Evolutionary conservation across 192 early-diverging fungal genomes (phyloP).

Genomic region (Coemansia sp.): DNA sequence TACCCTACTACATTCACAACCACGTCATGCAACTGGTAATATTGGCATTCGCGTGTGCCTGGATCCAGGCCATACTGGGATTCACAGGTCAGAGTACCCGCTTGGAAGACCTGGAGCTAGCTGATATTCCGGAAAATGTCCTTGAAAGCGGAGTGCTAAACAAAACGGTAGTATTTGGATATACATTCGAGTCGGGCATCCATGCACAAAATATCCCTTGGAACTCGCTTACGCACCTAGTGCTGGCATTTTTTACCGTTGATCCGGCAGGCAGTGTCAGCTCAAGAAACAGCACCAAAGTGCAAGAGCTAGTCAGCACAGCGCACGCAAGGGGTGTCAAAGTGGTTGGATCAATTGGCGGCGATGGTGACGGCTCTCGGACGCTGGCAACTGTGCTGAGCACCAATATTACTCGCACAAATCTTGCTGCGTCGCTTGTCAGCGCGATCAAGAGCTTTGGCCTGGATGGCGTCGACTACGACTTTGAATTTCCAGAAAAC

Average conservation of each 20-base stretch:
- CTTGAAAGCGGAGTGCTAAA: constrained; percentile 34
- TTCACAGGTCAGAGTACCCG: not conserved
- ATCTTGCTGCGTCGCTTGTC: constrained; percentile 40
- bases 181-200: constrained; percentile 30
- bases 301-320: constrained; percentile 17
- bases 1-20: not conserved
- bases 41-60: not conserved
- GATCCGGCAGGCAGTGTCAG: constrained; percentile 21
- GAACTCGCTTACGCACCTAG: constrained; percentile 60
- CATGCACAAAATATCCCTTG: constrained; percentile 45
- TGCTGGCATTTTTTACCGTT: constrained; percentile 59
- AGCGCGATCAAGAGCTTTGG: constrained; percentile 42
- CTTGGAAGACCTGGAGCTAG: constrained; percentile 6
- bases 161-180: constrained; percentile 40
- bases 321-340: constrained; percentile 50
- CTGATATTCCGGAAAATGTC: constrained; percentile 25
- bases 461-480: constrained; percentile 67
- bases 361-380: constrained; percentile 64
- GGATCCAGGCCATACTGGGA: not conserved
- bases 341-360: constrained; percentile 69
- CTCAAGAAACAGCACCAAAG: constrained; percentile 10
- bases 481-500: constrained; percentile 62
- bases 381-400: constrained; percentile 57
- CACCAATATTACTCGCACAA: constrained; percentile 26
- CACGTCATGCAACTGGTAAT: not conserved